Evolutionary conservation across 2,329 filamentous ascomycete species (phyloP).

Genomic region (Pseudopithomyces chartarum): DNA sequence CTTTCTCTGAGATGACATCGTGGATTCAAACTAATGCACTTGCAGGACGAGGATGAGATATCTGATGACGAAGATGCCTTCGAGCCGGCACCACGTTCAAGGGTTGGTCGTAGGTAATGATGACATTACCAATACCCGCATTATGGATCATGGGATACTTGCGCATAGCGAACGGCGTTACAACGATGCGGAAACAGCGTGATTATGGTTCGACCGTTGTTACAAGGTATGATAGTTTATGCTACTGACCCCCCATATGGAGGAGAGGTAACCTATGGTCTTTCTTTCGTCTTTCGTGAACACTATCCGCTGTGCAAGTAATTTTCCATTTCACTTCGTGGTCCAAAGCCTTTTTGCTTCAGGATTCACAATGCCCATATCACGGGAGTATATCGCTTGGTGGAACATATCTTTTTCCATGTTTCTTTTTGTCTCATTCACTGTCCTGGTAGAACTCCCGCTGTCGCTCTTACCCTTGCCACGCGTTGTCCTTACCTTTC

Average conservation of each 20-base stretch:
- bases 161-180: slow-evolving; percentile 35
- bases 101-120: slow-evolving; percentile 29
- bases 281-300: too few relatives aligned
- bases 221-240: not conserved
- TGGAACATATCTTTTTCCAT: too few relatives aligned
- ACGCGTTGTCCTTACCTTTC: not conserved
- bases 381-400: not conserved
- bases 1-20: not conserved
- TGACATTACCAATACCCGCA: not conserved
- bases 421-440: too few relatives aligned
- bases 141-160: not conserved
- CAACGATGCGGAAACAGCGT: not conserved
- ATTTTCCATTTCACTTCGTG: not conserved
- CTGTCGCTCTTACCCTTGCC: not conserved
- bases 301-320: too few relatives aligned
- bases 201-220: not conserved
- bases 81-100: slow-evolving; percentile 37
- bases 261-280: not conserved
- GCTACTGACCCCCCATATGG: too few relatives aligned
- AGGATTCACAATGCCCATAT: not conserved
- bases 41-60: slow-evolving; percentile 49
- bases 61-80: slow-evolving; percentile 49
- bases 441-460: not conserved
- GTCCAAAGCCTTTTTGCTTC: not conserved
- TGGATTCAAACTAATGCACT: not conserved